These are phyloP conservation scores for Symbiotaphrina buchneri DNA, from an alignment of 495 filamentous ascomycete genomes.

Conservation along the genomic window DNA sequence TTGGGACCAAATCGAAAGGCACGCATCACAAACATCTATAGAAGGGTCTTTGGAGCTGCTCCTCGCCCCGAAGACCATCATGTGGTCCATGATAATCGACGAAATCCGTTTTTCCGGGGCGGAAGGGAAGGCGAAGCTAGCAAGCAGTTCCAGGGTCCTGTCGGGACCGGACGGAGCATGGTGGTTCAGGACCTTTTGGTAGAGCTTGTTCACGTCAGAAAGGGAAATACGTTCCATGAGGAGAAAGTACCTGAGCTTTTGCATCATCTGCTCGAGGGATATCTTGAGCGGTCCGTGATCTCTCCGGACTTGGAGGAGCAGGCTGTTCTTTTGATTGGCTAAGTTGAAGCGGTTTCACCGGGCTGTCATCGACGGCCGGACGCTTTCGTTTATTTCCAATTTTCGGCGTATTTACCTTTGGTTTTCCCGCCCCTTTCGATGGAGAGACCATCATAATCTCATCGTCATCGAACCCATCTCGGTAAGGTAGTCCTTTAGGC, in stretches of 20 bases:
- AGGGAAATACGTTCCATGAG: constrained; percentile 4
- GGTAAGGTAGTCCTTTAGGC: constrained; percentile 24
- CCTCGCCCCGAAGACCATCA: constrained; percentile 14
- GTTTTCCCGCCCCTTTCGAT: constrained; percentile 23
- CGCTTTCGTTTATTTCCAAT: constrained; percentile 40
- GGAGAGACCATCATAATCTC: constrained; percentile 38
- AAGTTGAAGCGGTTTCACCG: constrained; percentile 25
- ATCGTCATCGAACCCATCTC: constrained; percentile 55
- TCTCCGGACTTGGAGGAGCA: too few species aligned
- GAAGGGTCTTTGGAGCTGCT: constrained; percentile 20
- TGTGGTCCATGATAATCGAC: constrained; percentile 30
- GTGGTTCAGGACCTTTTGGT: constrained; percentile 37
- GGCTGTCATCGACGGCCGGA: constrained; percentile 26
- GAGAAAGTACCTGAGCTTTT: constrained; percentile 11
- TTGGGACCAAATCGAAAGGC: constrained; percentile 36
- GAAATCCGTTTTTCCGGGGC: constrained; percentile 26
- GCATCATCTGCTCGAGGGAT: constrained; percentile 16
- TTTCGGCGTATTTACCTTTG: constrained; percentile 33
- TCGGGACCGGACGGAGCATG: constrained; percentile 20
- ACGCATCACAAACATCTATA: constrained; percentile 24
- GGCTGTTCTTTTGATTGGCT: constrained; percentile 18
- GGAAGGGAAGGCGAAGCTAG: constrained; percentile 28
- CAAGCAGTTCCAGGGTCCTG: constrained; percentile 30
- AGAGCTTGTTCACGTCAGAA: constrained; percentile 18
- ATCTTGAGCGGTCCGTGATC: too few species aligned